phyloP scores from a whole-genome alignment of 192 early-diverging fungal species.

The Dissophora globulifera region DNA sequence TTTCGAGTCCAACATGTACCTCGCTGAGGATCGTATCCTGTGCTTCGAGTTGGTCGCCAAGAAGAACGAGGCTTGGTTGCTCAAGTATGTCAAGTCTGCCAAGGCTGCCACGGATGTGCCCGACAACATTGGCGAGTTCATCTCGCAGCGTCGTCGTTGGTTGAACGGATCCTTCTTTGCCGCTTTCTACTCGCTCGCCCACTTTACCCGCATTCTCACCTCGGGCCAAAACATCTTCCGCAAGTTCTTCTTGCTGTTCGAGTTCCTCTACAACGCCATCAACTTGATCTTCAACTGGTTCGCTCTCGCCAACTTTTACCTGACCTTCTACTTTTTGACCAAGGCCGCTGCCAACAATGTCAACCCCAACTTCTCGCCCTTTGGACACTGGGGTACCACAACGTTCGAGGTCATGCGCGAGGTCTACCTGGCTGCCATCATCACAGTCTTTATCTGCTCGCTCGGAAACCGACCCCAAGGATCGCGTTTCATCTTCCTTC shows the following conservation, averaged over 20 bases:
- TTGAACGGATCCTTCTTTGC: slow-evolving; percentile 96
- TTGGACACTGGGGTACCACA: slow-evolving; percentile 66
- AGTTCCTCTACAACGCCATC: slow-evolving; percentile 86
- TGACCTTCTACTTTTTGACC: slow-evolving; percentile 83
- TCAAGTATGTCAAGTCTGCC: slow-evolving; percentile 88
- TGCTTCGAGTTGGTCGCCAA: slow-evolving; percentile 95
- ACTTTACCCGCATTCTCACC: slow-evolving; percentile 79
- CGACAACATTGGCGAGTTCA: slow-evolving; percentile 84
- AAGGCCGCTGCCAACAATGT: slow-evolving; percentile 55
- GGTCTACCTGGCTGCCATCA: slow-evolving; percentile 82
- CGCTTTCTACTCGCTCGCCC: slow-evolving; percentile 80
- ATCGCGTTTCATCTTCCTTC: slow-evolving; percentile 75
- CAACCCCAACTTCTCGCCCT: slow-evolving; percentile 53
- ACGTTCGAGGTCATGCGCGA: slow-evolving; percentile 76
- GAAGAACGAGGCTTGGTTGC: slow-evolving; percentile 76
- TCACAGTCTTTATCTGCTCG: slow-evolving; percentile 84
- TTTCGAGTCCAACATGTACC: slow-evolving; percentile 92
- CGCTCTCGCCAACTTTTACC: slow-evolving; percentile 85
- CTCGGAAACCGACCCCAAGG: slow-evolving; percentile 95
- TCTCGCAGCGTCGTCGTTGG: slow-evolving; percentile 94
- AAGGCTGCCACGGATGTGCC: slow-evolving; percentile 94
- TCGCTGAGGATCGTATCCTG: slow-evolving; percentile 90
- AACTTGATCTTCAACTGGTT: slow-evolving; percentile 92
- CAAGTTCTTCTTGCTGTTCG: slow-evolving; percentile 76
- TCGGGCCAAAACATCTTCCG: slow-evolving; percentile 78